These are phyloP conservation scores for Eremothecium coryli DNA, from an alignment of 1,139 yeast genomes.

Conservation along the genomic window DNA sequence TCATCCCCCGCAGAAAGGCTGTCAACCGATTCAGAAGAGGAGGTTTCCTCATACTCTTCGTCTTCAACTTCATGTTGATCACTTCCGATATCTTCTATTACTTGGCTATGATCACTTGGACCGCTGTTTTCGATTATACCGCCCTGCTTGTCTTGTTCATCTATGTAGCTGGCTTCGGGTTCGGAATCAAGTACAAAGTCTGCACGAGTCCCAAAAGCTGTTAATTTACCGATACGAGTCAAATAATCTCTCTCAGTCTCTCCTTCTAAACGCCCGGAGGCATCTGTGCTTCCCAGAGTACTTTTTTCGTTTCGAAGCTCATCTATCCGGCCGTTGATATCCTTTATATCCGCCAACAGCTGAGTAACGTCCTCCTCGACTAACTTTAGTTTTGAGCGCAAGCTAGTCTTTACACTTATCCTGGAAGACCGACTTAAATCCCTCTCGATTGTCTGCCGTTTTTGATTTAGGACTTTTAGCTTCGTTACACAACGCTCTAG, in stretches of 20 bases:
- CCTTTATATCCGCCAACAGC: slow-evolving; percentile 50
- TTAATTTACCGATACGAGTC: slow-evolving; percentile 82
- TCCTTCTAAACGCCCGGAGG: slow-evolving; percentile 37
- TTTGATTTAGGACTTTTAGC: slow-evolving; percentile 36
- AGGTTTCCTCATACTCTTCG: slow-evolving; percentile 11
- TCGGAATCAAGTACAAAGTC: slow-evolving; percentile 37
- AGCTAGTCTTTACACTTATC: slow-evolving; percentile 53
- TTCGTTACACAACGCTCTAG: slow-evolving; percentile 53
- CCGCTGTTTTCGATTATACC: slow-evolving; percentile 8
- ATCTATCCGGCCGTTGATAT: slow-evolving; percentile 49
- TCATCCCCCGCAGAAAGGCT: slow-evolving; percentile 16
- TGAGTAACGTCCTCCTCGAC: slow-evolving; percentile 45
- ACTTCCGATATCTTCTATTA: slow-evolving; percentile 11
- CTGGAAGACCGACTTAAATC: slow-evolving; percentile 49
- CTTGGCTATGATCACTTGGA: slow-evolving; percentile 7
- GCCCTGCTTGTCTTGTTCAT: slow-evolving; percentile 1
- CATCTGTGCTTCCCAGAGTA: slow-evolving; percentile 13
- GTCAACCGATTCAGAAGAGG: too few relatives aligned
- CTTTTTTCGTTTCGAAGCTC: slow-evolving; percentile 24
- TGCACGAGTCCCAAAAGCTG: slow-evolving; percentile 77
- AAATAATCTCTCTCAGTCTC: slow-evolving; percentile 75
- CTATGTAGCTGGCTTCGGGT: slow-evolving; percentile 15
- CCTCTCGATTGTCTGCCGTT: slow-evolving; percentile 40
- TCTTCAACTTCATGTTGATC: slow-evolving; percentile 6
- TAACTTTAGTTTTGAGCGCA: slow-evolving; percentile 46